These are phyloP conservation scores for Drechmeria coniospora DNA, from an alignment of 2,329 filamentous ascomycete genomes.

Conservation along the genomic window DNA sequence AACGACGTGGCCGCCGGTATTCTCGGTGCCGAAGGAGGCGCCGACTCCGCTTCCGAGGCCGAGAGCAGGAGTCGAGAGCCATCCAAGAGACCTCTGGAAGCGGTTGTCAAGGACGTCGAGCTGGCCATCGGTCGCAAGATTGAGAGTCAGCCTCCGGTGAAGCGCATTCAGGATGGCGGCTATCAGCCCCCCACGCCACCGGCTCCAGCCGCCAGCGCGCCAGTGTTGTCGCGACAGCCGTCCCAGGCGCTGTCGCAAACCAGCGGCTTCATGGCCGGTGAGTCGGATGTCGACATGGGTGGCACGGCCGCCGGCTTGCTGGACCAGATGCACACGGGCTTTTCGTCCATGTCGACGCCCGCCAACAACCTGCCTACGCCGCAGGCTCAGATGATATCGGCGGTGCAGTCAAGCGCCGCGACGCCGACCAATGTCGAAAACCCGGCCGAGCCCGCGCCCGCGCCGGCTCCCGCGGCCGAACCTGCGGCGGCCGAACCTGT, in stretches of 20 bases:
- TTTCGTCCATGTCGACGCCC: conserved; percentile 45
- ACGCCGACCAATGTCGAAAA: conserved; percentile 37
- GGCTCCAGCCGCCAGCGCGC: conserved; percentile 20
- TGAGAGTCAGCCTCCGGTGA: conserved; percentile 45
- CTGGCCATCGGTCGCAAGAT: conserved; percentile 51
- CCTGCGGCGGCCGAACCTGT: conserved; percentile 7
- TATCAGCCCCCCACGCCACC: conserved; percentile 45
- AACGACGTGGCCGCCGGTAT: conserved; percentile 44
- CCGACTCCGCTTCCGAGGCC: conserved; percentile 20
- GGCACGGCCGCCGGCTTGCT: conserved; percentile 48
- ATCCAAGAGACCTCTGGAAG: conserved; percentile 45
- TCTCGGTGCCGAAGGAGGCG: conserved; percentile 46
- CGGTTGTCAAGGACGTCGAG: conserved; percentile 64
- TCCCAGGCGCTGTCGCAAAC: conserved; percentile 41
- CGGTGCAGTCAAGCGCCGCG: conserved; percentile 36
- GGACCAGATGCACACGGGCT: conserved; percentile 51
- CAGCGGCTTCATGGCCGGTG: conserved; percentile 39
- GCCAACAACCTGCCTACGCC: conserved; percentile 45
- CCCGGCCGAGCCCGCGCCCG: conserved; percentile 27
- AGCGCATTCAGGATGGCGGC: conserved; percentile 65
- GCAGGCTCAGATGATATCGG: conserved; percentile 42
- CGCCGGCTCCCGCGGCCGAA: conserved; percentile 4
- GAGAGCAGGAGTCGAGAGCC: conserved; percentile 4
- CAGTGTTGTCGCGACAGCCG: conserved; percentile 32
- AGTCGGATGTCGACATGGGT: conserved; percentile 49